These are phyloP conservation scores for Pichia exigua DNA, from an alignment of 805 yeast genomes.

Conservation along the genomic window DNA sequence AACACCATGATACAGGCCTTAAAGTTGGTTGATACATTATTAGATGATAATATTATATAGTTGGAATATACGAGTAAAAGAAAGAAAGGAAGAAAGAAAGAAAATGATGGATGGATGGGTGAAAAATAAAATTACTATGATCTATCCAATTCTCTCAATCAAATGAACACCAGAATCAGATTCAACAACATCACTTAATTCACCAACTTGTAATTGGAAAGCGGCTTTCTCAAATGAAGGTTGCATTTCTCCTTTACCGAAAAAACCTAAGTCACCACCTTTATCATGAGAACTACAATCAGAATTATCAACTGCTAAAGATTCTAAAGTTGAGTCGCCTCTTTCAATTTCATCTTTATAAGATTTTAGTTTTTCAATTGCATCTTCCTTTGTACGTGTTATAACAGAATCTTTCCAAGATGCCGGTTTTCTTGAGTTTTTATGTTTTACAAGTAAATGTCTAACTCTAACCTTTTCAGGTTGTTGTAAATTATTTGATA, in stretches of 20 bases:
- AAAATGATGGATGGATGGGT: not conserved
- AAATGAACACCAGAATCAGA: constrained; percentile 88
- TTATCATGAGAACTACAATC: constrained; percentile 83
- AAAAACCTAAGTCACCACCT: constrained; percentile 89
- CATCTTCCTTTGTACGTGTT: constrained; percentile 77
- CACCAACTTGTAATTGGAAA: constrained; percentile 73
- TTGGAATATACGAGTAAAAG: too few relatives aligned
- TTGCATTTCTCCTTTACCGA: constrained; percentile 91
- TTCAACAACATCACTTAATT: constrained; percentile 75
- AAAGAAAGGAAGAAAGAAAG: not conserved
- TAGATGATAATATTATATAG: not conserved
- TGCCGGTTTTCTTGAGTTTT: constrained; percentile 78
- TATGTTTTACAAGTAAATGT: constrained; percentile 79
- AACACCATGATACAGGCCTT: not conserved
- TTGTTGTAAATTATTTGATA: constrained; percentile 36
- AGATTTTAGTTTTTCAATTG: constrained; percentile 52
- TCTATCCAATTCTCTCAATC: constrained; percentile 71
- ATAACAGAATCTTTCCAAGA: constrained; percentile 78
- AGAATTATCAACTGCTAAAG: constrained; percentile 73
- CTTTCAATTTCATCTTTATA: constrained; percentile 50
- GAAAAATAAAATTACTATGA: not conserved
- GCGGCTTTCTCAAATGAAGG: constrained; percentile 88
- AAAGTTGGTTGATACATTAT: not conserved
- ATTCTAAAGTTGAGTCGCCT: constrained; percentile 60
- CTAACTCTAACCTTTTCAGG: constrained; percentile 71